Conservation (phyloP, 2,329 filamentous ascomycete species). For the Hymenoscyphus repandus region DNA sequence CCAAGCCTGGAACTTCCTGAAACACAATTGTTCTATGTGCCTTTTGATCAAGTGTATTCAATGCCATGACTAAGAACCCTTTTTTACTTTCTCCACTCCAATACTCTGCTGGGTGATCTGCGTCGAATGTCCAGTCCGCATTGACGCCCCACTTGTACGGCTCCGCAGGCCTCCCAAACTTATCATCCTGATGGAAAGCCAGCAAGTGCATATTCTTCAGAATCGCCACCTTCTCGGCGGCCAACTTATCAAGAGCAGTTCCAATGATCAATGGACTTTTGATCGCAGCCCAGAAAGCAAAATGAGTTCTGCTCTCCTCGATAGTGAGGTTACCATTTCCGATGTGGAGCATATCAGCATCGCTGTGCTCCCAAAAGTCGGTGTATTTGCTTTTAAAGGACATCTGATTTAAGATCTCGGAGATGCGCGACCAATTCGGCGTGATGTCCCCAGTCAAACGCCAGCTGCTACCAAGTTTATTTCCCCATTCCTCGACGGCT, state of each 20-base stretch:
- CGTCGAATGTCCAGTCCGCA: slow-evolving; percentile 44
- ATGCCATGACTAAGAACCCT: slow-evolving; percentile 42
- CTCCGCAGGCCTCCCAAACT: slow-evolving; percentile 38
- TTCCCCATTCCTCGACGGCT: slow-evolving; percentile 45
- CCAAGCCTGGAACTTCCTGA: slow-evolving; percentile 39
- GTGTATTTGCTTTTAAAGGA: slow-evolving; percentile 32
- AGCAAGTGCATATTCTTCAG: slow-evolving; percentile 22
- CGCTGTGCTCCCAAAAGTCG: slow-evolving; percentile 34
- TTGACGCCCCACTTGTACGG: slow-evolving; percentile 42
- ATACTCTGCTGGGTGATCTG: slow-evolving; percentile 43
- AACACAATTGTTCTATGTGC: slow-evolving; percentile 36
- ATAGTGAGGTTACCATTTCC: slow-evolving; percentile 32
- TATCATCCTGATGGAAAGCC: slow-evolving; percentile 25
- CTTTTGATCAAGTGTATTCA: slow-evolving; percentile 38
- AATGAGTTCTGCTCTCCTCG: slow-evolving; percentile 26
- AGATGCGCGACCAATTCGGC: slow-evolving; percentile 30
- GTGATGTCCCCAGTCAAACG: slow-evolving; percentile 41
- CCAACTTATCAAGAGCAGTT: slow-evolving; percentile 16
- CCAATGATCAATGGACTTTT: slow-evolving; percentile 25
- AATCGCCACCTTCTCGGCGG: slow-evolving; percentile 31
- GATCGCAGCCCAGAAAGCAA: slow-evolving; percentile 24
- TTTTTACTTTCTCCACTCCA: slow-evolving; percentile 40
- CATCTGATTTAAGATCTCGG: slow-evolving; percentile 34
- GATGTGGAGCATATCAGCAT: slow-evolving; percentile 29
- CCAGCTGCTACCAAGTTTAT: slow-evolving; percentile 42